These are phyloP conservation scores for Coemansia sp. DNA, from an alignment of 192 early-diverging fungal genomes.

Conservation along the genomic window DNA sequence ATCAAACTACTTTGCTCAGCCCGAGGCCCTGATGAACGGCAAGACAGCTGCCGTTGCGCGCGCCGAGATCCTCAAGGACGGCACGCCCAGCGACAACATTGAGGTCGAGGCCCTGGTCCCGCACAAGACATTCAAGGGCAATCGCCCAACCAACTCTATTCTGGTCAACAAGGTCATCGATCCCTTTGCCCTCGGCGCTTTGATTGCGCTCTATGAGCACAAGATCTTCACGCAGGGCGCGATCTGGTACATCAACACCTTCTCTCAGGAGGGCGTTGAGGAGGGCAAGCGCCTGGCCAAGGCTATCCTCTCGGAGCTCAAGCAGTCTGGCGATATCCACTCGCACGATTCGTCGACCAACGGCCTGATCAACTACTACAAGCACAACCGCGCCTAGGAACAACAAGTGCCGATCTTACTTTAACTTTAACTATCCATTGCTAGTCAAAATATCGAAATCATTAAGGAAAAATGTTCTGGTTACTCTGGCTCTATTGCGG, in stretches of 20 bases:
- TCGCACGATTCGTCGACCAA: slow-evolving; percentile 94
- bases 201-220: slow-evolving; percentile 99
- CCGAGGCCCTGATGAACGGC: slow-evolving; percentile 96
- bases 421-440: not conserved
- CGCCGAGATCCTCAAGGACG: slow-evolving; percentile 76
- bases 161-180: slow-evolving; percentile 87
- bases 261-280: slow-evolving; percentile 96
- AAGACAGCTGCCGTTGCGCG: slow-evolving; percentile 80
- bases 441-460: no score
- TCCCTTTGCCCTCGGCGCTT: slow-evolving; percentile 84
- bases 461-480: not conserved
- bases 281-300: slow-evolving; percentile 98
- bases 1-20: slow-evolving; percentile 99
- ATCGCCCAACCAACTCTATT: slow-evolving; percentile 96
- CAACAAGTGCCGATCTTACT: not conserved
- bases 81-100: slow-evolving; percentile 41
- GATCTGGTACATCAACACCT: slow-evolving; percentile 98
- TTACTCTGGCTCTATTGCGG: not conserved
- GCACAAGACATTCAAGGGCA: slow-evolving; percentile 98
- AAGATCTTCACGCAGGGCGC: slow-evolving; percentile 99
- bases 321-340: slow-evolving; percentile 55
- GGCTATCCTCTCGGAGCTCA: slow-evolving; percentile 91
- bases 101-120: slow-evolving; percentile 70
- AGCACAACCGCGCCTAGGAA: slow-evolving; percentile 44
- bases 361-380: slow-evolving; percentile 95